Evolutionary conservation across 352 stramenopile genomes (phyloP).

Genomic region (Aphanomyces euteiches): DNA sequence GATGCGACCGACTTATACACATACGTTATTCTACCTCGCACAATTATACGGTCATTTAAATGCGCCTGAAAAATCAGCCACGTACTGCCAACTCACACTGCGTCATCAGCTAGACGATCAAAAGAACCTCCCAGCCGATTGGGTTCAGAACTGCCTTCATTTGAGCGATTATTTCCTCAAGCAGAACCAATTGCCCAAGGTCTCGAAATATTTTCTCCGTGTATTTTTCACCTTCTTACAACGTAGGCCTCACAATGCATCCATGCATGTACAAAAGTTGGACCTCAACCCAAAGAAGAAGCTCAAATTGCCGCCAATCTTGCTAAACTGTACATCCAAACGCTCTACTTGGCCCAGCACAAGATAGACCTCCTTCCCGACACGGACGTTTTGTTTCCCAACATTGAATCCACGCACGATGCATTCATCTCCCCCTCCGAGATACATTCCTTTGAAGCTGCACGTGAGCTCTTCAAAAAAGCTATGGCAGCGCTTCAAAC

Average conservation of each 20-base stretch:
- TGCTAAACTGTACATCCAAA: slow-evolving; percentile 17
- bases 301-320: slow-evolving; percentile 1
- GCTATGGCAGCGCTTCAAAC: slow-evolving; percentile 44
- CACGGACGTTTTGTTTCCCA: slow-evolving; percentile 9
- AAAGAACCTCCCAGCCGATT: slow-evolving; percentile 13
- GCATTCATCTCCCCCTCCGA: slow-evolving; percentile 5
- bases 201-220: not conserved
- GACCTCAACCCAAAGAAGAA: not conserved
- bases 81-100: slow-evolving; percentile 60
- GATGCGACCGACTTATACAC: slow-evolving; percentile 38
- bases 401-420: not conserved
- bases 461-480: slow-evolving; percentile 62
- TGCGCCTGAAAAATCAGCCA: slow-evolving; percentile 47
- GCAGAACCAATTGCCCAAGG: slow-evolving; percentile 26
- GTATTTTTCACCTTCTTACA: not conserved
- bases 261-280: slow-evolving; percentile 2
- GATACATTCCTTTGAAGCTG: slow-evolving; percentile 48
- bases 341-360: slow-evolving; percentile 13
- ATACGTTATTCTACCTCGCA: slow-evolving; percentile 67
- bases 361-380: not conserved
- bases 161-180: slow-evolving; percentile 8
- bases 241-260: slow-evolving; percentile 26
- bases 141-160: slow-evolving; percentile 18
- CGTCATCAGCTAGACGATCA: slow-evolving; percentile 46
- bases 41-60: slow-evolving; percentile 60